Evolutionary conservation across 768 basidiomycete genomes (phyloP).

Genomic region (Agaricus subrufescens): DNA sequence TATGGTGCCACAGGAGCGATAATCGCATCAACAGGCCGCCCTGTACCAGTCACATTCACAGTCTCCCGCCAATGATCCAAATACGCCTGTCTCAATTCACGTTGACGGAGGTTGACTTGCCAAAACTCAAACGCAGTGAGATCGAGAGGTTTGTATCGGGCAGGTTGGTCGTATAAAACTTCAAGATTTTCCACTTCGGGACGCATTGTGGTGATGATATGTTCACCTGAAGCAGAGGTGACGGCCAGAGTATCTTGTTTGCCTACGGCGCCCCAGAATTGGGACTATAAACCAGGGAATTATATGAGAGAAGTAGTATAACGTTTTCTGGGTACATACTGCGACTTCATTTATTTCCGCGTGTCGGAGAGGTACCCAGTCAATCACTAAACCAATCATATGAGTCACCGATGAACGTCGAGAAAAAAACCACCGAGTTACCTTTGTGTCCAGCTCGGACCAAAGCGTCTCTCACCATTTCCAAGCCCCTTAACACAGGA

Average conservation of each 20-base stretch:
- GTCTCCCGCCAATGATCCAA: conserved; percentile 62
- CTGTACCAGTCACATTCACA: conserved; percentile 49
- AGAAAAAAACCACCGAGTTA: conserved; percentile 15
- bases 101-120: conserved; percentile 55
- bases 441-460: conserved; percentile 61
- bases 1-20: conserved; percentile 60
- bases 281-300: conserved; percentile 19
- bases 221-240: conserved; percentile 45
- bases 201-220: conserved; percentile 45
- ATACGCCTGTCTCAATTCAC: conserved; percentile 49
- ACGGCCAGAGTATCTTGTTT: conserved; percentile 39
- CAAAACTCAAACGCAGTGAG: conserved; percentile 59
- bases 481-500: conserved; percentile 57
- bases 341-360: conserved; percentile 31
- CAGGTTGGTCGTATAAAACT: conserved; percentile 16
- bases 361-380: conserved; percentile 61
- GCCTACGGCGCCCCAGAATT: conserved; percentile 44
- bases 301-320: not conserved
- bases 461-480: conserved; percentile 51
- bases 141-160: conserved; percentile 16
- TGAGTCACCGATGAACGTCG: not conserved
- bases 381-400: conserved; percentile 44
- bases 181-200: conserved; percentile 21
- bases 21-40: conserved; percentile 72
- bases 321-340: conserved; percentile 17